Percentiles rank a stretch among this genome's conserved stretches.
Evolutionary conservation across 2,329 filamentous ascomycete species (phyloP).

Genomic region (Didymella arachidicola): DNA sequence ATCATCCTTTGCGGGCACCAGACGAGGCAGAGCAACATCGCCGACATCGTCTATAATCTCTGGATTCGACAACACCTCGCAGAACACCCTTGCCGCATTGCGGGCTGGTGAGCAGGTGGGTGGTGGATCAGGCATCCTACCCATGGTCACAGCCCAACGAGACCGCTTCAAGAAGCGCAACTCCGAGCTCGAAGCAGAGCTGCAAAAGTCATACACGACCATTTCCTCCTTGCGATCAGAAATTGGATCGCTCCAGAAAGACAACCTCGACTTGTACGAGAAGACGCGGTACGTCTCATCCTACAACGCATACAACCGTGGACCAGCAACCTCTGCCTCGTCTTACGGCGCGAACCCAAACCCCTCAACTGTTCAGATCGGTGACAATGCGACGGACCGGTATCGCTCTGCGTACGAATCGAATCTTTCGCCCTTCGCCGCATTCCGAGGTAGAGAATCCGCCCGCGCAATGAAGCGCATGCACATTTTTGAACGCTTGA

Average conservation of each 20-base stretch:
- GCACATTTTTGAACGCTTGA: slow-evolving; percentile 86
- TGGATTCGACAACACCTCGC: slow-evolving; percentile 72
- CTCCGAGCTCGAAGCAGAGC: slow-evolving; percentile 84
- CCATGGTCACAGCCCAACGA: slow-evolving; percentile 97
- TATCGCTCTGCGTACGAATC: slow-evolving; percentile 94
- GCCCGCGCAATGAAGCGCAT: slow-evolving; percentile 90
- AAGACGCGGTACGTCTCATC: slow-evolving; percentile 96
- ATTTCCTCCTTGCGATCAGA: slow-evolving; percentile 90
- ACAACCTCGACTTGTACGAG: slow-evolving; percentile 95
- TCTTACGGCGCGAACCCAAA: slow-evolving; percentile 72
- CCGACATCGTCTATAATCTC: slow-evolving; percentile 98
- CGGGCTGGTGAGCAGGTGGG: slow-evolving; percentile 71
- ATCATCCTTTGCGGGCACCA: slow-evolving; percentile 60
- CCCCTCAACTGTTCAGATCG: slow-evolving; percentile 72
- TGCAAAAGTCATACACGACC: slow-evolving; percentile 81
- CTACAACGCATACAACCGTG: slow-evolving; percentile 83
- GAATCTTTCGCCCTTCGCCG: slow-evolving; percentile 93
- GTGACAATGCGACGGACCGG: slow-evolving; percentile 64
- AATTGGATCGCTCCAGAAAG: slow-evolving; percentile 89
- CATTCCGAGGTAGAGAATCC: slow-evolving; percentile 92
- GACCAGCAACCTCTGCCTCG: slow-evolving; percentile 65
- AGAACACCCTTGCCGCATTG: slow-evolving; percentile 63
- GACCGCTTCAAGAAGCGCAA: slow-evolving; percentile 99
- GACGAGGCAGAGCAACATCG: slow-evolving; percentile 73
- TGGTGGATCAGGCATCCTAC: slow-evolving; percentile 85